Percentiles rank a stretch among this genome's conserved stretches.
Conservation (phyloP, 1,284 basidiomycete genomes). For the Marasmius sp. region DNA sequence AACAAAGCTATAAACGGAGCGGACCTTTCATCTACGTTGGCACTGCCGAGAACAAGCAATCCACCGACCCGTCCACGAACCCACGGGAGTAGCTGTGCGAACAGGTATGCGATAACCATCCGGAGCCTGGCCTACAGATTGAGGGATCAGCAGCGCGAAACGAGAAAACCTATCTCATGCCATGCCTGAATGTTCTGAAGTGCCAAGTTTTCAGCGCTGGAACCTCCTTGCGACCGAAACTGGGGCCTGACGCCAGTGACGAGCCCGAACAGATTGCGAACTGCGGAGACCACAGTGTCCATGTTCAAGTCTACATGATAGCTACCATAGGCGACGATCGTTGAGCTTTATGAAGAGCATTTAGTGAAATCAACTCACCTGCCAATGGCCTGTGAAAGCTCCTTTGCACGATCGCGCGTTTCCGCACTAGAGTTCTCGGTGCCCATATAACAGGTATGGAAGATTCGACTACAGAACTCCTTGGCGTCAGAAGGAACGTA, state of each 20-base stretch:
- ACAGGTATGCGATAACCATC: conserved; percentile 97
- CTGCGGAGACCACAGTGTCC: conserved; percentile 87
- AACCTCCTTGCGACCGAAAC: conserved; percentile 89
- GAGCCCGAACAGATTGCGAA: conserved; percentile 80
- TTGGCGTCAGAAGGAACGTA: conserved; percentile 86
- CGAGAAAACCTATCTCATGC: conserved; percentile 4
- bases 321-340: conserved; percentile 36
- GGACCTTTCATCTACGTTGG: conserved; percentile 96
- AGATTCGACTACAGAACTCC: conserved; percentile 86
- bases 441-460: conserved; percentile 99
- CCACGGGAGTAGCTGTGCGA: conserved; percentile 96
- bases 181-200: conserved; percentile 93
- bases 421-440: conserved; percentile 93
- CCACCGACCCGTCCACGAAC: conserved; percentile 84
- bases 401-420: conserved; percentile 84
- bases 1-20: conserved; percentile 8
- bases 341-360: neutral
- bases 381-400: conserved; percentile 86
- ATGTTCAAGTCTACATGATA: conserved; percentile 97
- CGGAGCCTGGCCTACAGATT: conserved; percentile 74
- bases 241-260: conserved; percentile 84
- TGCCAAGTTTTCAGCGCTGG: conserved; percentile 88
- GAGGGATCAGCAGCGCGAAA: neutral
- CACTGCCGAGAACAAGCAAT: conserved; percentile 91
- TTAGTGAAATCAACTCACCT: conserved; percentile 46